phyloP scores from a whole-genome alignment of 768 basidiomycete genomes.

The Amanita jacksonii region DNA sequence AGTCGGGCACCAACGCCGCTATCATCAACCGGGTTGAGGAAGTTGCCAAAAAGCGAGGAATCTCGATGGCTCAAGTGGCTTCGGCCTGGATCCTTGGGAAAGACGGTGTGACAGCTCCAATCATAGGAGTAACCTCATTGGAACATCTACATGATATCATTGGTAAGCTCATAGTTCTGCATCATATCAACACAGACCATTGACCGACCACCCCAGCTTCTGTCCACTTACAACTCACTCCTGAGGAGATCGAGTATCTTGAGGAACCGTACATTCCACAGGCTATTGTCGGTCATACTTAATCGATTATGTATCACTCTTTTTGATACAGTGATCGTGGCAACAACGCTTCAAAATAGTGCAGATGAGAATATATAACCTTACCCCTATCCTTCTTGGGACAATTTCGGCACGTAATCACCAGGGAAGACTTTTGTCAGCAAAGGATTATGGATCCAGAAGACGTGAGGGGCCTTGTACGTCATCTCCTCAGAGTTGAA shows the following conservation, averaged over 20 bases:
- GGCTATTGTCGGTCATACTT: neutral
- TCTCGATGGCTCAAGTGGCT: conserved; percentile 38
- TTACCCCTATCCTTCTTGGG: no score
- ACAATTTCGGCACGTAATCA: no score
- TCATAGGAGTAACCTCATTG: conserved; percentile 44
- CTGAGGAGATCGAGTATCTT: conserved; percentile 4
- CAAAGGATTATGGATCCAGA: no score
- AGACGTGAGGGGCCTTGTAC: no score
- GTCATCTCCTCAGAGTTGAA: no score
- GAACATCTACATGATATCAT: conserved; percentile 44
- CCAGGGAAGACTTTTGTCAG: no score
- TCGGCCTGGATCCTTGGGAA: conserved; percentile 35
- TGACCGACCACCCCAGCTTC: no score
- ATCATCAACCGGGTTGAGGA: conserved; percentile 32
- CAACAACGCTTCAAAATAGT: no score
- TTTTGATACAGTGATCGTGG: no score
- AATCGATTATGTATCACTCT: neutral
- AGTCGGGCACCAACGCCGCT: no score
- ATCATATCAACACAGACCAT: no score
- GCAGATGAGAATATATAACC: no score
- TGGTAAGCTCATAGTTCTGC: conserved; percentile 18
- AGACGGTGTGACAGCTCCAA: conserved; percentile 42
- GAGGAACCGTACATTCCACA: conserved; percentile 1
- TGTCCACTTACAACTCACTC: neutral
- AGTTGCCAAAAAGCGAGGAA: conserved; percentile 31